phyloP scores from a whole-genome alignment of 306 rosid species.

The Mimosa bimucronata region DNA sequence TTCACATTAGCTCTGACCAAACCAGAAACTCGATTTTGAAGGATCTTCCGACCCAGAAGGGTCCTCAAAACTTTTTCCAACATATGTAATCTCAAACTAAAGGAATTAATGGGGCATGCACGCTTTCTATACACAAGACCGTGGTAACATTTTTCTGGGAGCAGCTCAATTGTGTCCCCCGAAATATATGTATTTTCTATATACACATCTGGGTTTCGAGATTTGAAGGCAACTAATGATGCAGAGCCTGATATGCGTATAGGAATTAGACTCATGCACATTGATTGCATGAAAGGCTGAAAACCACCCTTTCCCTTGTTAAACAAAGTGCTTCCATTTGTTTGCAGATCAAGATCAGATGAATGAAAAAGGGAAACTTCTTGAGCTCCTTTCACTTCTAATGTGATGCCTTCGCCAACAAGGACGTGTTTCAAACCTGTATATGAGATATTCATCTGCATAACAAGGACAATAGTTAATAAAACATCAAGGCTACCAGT shows the following conservation, averaged over 20 bases:
- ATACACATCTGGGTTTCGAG: conserved; percentile 54
- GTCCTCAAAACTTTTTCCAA: conserved; percentile 65
- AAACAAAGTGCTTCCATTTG: conserved; percentile 47
- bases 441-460: conserved; percentile 71
- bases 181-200: conserved; percentile 55
- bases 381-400: conserved; percentile 74
- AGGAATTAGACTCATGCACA: conserved; percentile 66
- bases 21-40: conserved; percentile 45
- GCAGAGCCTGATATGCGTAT: conserved; percentile 68
- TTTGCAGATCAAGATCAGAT: conserved; percentile 46
- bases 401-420: conserved; percentile 82
- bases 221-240: conserved; percentile 65
- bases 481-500: conserved; percentile 31
- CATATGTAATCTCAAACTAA: conserved; percentile 51
- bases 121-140: conserved; percentile 42
- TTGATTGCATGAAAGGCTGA: conserved; percentile 62
- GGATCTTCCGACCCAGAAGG: conserved; percentile 54
- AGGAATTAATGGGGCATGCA: conserved; percentile 63
- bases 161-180: conserved; percentile 66
- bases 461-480: conserved; percentile 25
- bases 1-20: conserved; percentile 69
- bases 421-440: conserved; percentile 70
- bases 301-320: conserved; percentile 43
- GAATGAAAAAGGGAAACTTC: conserved; percentile 68
- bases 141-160: conserved; percentile 79